These are phyloP conservation scores for Gliomastix tumulicola DNA, from an alignment of 2,329 filamentous ascomycete species.

Conservation along the genomic window DNA sequence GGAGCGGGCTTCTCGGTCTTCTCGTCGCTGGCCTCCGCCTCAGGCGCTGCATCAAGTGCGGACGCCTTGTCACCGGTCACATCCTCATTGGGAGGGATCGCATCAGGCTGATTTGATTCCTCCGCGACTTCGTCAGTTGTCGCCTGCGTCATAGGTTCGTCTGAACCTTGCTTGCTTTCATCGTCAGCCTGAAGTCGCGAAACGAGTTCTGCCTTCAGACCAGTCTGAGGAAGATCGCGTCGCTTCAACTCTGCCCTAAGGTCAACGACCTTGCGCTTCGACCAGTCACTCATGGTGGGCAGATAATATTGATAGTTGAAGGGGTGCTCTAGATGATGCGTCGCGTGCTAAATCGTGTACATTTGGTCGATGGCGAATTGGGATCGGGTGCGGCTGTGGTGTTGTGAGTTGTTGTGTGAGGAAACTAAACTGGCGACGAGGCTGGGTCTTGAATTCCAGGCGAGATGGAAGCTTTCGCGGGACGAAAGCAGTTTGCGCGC, in stretches of 20 bases:
- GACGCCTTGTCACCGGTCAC: not conserved
- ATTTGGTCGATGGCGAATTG: too few relatives aligned
- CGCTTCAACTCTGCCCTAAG: constrained; percentile 69
- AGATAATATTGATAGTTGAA: too few relatives aligned
- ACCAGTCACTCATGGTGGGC: constrained; percentile 41
- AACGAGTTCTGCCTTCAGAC: constrained; percentile 66
- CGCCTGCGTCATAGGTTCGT: constrained; percentile 6
- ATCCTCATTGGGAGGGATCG: not conserved
- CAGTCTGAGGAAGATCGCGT: constrained; percentile 61
- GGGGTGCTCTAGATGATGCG: too few relatives aligned
- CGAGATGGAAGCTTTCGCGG: too few relatives aligned
- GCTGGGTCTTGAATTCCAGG: too few relatives aligned
- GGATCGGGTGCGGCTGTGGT: too few relatives aligned
- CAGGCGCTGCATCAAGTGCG: constrained; percentile 1
- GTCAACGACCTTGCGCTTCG: constrained; percentile 64
- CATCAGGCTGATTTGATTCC: not conserved
- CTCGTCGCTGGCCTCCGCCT: not conserved
- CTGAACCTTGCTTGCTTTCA: constrained; percentile 2
- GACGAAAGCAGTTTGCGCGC: too few relatives aligned
- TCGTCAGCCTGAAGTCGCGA: constrained; percentile 49
- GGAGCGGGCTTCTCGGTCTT: too few relatives aligned
- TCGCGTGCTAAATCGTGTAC: too few relatives aligned
- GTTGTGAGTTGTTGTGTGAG: too few relatives aligned
- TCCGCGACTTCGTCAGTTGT: constrained; percentile 9
- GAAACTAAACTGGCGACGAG: too few relatives aligned